Evolutionary conservation across 2,329 filamentous ascomycete genomes (phyloP).

Genomic region (Diplodia sapinea): DNA sequence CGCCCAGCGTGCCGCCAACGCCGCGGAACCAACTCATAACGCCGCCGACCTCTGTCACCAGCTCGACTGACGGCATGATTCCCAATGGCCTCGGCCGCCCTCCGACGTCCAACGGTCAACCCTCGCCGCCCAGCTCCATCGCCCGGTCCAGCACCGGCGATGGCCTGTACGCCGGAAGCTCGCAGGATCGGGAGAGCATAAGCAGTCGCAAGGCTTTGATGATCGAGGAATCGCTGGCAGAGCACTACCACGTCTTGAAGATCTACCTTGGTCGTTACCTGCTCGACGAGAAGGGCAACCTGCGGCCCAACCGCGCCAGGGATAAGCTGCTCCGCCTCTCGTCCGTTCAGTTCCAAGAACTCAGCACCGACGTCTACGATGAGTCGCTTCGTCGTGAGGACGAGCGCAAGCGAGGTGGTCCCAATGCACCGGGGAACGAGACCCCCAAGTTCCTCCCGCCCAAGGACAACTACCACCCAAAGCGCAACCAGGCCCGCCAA

Average conservation of each 20-base stretch:
- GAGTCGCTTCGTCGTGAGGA: conserved; percentile 88
- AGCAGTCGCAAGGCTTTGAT: conserved; percentile 64
- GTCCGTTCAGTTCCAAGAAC: conserved; percentile 91
- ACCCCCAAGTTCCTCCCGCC: conserved; percentile 72
- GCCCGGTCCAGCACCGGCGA: conserved; percentile 84
- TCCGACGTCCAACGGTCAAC: conserved; percentile 51
- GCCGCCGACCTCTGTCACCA: conserved; percentile 47
- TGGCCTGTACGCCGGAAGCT: conserved; percentile 61
- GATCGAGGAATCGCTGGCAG: conserved; percentile 73
- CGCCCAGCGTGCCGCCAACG: conserved; percentile 44
- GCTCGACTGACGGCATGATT: conserved; percentile 49
- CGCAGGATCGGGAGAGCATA: conserved; percentile 60
- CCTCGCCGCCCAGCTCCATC: conserved; percentile 88
- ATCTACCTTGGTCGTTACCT: conserved; percentile 73
- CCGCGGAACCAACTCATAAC: conserved; percentile 42
- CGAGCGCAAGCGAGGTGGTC: conserved; percentile 54
- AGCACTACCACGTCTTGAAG: conserved; percentile 83
- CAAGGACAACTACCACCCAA: conserved; percentile 91
- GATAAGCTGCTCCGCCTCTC: conserved; percentile 93
- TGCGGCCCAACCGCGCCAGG: conserved; percentile 83
- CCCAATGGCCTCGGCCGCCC: conserved; percentile 60
- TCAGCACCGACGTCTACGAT: conserved; percentile 97
- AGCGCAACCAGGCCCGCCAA: conserved; percentile 96
- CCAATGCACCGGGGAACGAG: conserved; percentile 54
- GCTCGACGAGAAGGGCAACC: conserved; percentile 75